These are phyloP conservation scores for Paraleonurus japonicus DNA, from an alignment of 257 asterid species.

Conservation along the genomic window DNA sequence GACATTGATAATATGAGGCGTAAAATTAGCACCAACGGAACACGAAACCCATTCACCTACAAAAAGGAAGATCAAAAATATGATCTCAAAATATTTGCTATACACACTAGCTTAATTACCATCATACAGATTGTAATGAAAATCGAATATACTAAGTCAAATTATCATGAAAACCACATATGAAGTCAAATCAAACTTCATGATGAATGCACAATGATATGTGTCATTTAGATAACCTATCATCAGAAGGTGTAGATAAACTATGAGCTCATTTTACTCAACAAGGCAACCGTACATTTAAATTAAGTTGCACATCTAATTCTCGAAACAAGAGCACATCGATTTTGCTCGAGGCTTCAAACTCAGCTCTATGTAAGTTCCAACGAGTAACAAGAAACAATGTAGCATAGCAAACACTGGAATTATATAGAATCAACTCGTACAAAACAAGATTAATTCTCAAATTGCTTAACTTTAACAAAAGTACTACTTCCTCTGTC, in stretches of 20 bases:
- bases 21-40: conserved; percentile 80
- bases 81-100: neutral
- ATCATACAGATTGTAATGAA: neutral
- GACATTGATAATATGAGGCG: conserved; percentile 77
- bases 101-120: conserved; percentile 2
- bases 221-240: too few species aligned
- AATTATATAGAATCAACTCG: too few species aligned
- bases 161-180: neutral
- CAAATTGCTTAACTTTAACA: too few species aligned
- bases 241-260: neutral
- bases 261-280: neutral
- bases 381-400: neutral
- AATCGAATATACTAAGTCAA: neutral
- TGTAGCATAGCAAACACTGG: too few species aligned
- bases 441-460: neutral
- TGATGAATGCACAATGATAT: neutral
- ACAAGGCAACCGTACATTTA: too few species aligned
- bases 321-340: neutral
- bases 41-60: conserved; percentile 85
- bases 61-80: conserved; percentile 24
- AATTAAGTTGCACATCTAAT: neutral
- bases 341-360: too few species aligned
- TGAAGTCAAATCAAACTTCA: neutral
- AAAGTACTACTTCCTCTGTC: too few species aligned
- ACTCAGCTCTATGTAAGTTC: too few species aligned